These are phyloP conservation scores for Odontarrhena argentea DNA, from an alignment of 345 rosid genomes.

Conservation along the genomic window DNA sequence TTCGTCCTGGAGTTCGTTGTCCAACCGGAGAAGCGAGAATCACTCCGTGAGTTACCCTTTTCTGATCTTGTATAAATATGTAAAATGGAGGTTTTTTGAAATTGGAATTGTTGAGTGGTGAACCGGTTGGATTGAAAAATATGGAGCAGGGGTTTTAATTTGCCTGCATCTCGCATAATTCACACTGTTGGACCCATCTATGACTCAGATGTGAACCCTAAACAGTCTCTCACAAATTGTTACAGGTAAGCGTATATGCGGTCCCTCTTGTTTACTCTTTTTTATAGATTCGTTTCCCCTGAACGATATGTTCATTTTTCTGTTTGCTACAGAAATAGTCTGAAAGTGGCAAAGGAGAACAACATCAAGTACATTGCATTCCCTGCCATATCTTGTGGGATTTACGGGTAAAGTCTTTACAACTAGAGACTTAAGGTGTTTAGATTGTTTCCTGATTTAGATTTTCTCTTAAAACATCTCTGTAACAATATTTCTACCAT, in stretches of 20 bases:
- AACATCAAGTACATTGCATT: constrained; percentile 73
- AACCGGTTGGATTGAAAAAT: constrained; percentile 13
- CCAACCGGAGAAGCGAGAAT: constrained; percentile 89
- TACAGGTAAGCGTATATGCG: constrained; percentile 54
- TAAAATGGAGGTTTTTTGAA: neutral
- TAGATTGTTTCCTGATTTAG: neutral
- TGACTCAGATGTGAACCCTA: constrained; percentile 51
- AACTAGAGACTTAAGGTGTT: neutral
- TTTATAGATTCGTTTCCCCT: neutral
- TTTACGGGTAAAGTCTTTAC: constrained; percentile 52
- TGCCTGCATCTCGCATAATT: constrained; percentile 76
- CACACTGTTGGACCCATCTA: constrained; percentile 87
- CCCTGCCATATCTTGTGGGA: constrained; percentile 88
- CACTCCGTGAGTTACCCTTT: constrained; percentile 52
- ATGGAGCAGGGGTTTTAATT: constrained; percentile 67
- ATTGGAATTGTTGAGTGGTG: constrained; percentile 13
- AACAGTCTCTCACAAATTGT: constrained; percentile 55
- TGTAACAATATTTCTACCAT: neutral
- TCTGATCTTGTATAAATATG: neutral
- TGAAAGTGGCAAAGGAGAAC: constrained; percentile 70
- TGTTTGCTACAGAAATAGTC: constrained; percentile 61
- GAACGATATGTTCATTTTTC: neutral
- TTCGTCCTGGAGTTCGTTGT: constrained; percentile 69
- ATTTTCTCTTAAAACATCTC: neutral
- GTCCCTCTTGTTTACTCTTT: neutral